Percentiles rank a stretch among this genome's conserved stretches.
Conservation (phyloP, 768 basidiomycete genomes). For the Tricholoma saponaceum region DNA sequence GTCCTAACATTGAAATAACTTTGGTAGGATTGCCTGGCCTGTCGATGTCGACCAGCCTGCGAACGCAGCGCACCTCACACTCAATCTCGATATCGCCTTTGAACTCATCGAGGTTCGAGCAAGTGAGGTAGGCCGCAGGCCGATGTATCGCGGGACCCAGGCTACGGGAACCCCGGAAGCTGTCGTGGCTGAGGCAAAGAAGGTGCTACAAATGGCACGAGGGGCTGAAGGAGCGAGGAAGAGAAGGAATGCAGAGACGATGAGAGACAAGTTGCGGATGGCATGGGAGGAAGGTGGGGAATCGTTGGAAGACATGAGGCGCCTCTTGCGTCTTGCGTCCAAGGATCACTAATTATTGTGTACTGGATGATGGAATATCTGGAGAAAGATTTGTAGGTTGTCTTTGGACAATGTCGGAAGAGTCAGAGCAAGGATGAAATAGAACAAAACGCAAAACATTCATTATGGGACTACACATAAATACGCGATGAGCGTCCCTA, state of each 20-base stretch:
- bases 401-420: too few species aligned
- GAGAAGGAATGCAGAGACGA: not conserved
- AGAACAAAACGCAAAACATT: too few species aligned
- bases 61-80: slow-evolving; percentile 11
- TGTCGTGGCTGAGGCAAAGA: slow-evolving; percentile 10
- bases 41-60: slow-evolving; percentile 18
- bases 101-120: slow-evolving; percentile 18
- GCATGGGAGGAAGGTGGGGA: not conserved
- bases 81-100: slow-evolving; percentile 15
- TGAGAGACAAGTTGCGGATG: not conserved
- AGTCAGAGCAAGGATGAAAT: too few species aligned
- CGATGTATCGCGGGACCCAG: slow-evolving; percentile 3
- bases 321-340: not conserved
- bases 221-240: not conserved
- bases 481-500: too few species aligned
- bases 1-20: not conserved
- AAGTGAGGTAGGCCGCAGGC: slow-evolving; percentile 10
- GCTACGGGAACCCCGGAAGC: slow-evolving; percentile 14
- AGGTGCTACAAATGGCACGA: not conserved
- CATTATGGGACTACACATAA: too few species aligned
- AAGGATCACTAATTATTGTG: not conserved
- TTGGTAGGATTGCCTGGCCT: slow-evolving; percentile 19
- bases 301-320: not conserved
- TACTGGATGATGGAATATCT: too few species aligned
- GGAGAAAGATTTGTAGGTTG: too few species aligned